A percentile compares a stretch with the other conserved stretches of the same genome.
phyloP scores from a whole-genome alignment of 2,329 filamentous ascomycete species.

The Diaporthe batatas region DNA sequence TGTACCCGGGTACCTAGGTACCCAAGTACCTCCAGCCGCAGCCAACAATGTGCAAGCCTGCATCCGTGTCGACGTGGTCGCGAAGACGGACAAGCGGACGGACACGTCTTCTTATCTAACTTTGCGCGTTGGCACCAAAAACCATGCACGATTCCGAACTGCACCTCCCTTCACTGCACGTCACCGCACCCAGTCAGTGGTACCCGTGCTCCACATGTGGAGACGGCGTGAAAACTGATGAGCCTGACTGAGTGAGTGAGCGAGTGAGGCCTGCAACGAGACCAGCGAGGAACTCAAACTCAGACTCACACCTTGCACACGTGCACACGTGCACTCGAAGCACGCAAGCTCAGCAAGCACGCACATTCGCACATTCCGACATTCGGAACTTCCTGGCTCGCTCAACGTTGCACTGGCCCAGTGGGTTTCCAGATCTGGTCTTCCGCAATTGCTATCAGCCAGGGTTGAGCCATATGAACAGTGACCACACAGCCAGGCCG shows the following conservation, averaged over 20 bases:
- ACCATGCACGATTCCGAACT: slow-evolving; percentile 33
- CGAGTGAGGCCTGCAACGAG: slow-evolving; percentile 9
- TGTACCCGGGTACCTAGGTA: background rate
- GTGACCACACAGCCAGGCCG: slow-evolving; percentile 17
- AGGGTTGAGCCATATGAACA: slow-evolving; percentile 5
- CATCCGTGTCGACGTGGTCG: slow-evolving; percentile 9
- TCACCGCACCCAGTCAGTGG: slow-evolving; percentile 29
- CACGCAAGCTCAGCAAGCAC: slow-evolving; percentile 1
- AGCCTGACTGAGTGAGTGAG: background rate
- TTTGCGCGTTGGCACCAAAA: slow-evolving; percentile 22
- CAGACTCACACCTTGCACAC: background rate
- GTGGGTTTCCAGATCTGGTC: slow-evolving; percentile 24
- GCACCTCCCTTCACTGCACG: slow-evolving; percentile 20
- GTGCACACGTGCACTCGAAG: slow-evolving; percentile 9
- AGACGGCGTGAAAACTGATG: slow-evolving; percentile 12
- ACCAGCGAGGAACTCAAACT: background rate
- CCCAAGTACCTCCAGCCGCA: background rate
- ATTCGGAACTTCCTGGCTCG: background rate
- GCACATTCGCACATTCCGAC: slow-evolving; percentile 4
- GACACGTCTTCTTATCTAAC: slow-evolving; percentile 19
- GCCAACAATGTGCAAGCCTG: background rate
- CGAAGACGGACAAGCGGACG: background rate
- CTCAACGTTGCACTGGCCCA: background rate
- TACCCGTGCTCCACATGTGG: slow-evolving; percentile 23
- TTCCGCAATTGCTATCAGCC: slow-evolving; percentile 25